Evolutionary conservation across 129 eudicot species (phyloP).

Genomic region (Sambucus nigra): DNA sequence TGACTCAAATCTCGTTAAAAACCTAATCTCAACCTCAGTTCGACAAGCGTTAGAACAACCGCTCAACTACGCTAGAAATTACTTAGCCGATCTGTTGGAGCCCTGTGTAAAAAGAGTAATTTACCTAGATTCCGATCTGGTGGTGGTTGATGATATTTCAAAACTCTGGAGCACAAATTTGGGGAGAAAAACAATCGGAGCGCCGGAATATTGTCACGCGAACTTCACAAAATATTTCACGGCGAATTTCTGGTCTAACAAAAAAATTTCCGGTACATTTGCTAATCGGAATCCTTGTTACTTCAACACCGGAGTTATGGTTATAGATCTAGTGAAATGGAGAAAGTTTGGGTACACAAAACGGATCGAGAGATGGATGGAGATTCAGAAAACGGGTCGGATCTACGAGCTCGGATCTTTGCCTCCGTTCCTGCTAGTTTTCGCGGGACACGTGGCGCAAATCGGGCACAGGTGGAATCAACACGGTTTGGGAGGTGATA

Average conservation of each 20-base stretch:
- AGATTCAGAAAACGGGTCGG: constrained; percentile 68
- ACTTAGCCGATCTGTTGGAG: constrained; percentile 61
- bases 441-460: constrained; percentile 90
- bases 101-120: constrained; percentile 60
- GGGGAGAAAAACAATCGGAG: constrained; percentile 70
- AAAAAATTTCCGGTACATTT: constrained; percentile 34
- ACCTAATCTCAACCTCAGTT: constrained; percentile 68
- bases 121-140: constrained; percentile 84
- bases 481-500: constrained; percentile 93
- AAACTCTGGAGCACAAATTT: constrained; percentile 60
- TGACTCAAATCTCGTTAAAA: constrained; percentile 51
- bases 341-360: constrained; percentile 69
- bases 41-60: constrained; percentile 90
- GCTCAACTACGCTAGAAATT: constrained; percentile 81
- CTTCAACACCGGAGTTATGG: constrained; percentile 96
- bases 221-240: constrained; percentile 92
- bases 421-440: constrained; percentile 86
- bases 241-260: constrained; percentile 47
- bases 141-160: constrained; percentile 69
- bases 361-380: constrained; percentile 90
- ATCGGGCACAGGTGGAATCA: constrained; percentile 96
- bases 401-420: constrained; percentile 92
- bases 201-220: constrained; percentile 97
- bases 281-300: constrained; percentile 54
- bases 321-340: constrained; percentile 75